Base-by-base conservation (phyloP, 2,329 filamentous ascomycete species). In the Alternaria dauci region DNA sequence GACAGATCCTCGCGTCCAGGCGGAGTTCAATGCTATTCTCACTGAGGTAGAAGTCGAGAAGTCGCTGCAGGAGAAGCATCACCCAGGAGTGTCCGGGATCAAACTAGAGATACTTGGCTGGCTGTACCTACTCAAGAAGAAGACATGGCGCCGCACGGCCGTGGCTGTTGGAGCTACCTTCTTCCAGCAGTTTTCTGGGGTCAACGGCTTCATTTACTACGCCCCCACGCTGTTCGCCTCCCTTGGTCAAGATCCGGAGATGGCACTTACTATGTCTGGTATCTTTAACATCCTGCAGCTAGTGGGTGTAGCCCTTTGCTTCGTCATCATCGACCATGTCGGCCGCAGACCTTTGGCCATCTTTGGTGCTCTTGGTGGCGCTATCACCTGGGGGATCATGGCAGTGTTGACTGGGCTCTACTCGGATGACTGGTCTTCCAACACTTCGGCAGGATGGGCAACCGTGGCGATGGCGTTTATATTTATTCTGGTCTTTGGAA, bases 121-220 rank as follows among this genome's bases (percentile, higher is more conserved):
- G 81, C 51, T 66, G 81, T 81, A 84, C 59, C 75, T 81, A 36
- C 82, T 84, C 75, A 75, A 69, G 20, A 71, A 69, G n/a, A 78
- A 78, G 48, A 78, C 71, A 52, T 74, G 77, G 60, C 71, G 78
- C 69, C 71, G 80, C 59, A 78, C 74, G 0, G 56, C 60, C 5
- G 76, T 80, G 36, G 76, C 65, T 2, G 51, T 73, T 14, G 73
- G 71, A 1, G 63, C 78, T 8, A 63, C 66, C 25, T 78, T 81
- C 59, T 79, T 79, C 61, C 72, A 79, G 58, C 78, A 81, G 57
- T 79, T 81, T 36, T 64, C 65, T n/a, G 68, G 67, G 16, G 76
- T 80, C 55, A 80, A 81, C 32, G 80, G 78, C 0, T 69, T 82
- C 3, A 81, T 84, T 85, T 18, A 87, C 87, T 89, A 89, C 54